Percentiles rank a stretch among this genome's conserved stretches.
These are phyloP conservation scores for Lanmaoa pseudosensibilis DNA, from an alignment of 768 basidiomycete genomes.

Conservation along the genomic window DNA sequence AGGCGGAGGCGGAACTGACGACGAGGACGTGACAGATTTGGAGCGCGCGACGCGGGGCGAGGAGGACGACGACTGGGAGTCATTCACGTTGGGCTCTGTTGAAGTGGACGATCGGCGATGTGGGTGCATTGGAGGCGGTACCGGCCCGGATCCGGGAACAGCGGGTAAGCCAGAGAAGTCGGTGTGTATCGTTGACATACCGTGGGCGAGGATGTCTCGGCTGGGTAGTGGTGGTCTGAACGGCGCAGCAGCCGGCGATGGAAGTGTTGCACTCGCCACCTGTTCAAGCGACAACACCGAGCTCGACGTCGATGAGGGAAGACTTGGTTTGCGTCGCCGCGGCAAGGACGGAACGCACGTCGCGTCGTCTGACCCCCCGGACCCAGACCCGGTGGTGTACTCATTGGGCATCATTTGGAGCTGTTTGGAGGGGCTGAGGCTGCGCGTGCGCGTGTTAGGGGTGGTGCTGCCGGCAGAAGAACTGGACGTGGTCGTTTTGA, in stretches of 20 bases:
- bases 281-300: conserved; percentile 41
- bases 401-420: conserved; percentile 4
- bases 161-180: background rate
- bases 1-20: conserved; percentile 43
- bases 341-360: conserved; percentile 36
- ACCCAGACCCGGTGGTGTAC: background rate
- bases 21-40: conserved; percentile 48
- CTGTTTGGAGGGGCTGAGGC: conserved; percentile 32
- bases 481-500: conserved; percentile 57
- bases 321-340: conserved; percentile 36
- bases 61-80: conserved; percentile 27
- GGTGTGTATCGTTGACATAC: conserved; percentile 4
- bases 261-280: conserved; percentile 40
- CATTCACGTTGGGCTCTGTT: conserved; percentile 25
- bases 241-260: conserved; percentile 7
- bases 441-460: conserved; percentile 25
- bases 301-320: conserved; percentile 35
- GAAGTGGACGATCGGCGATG: conserved; percentile 41
- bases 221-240: conserved; percentile 27
- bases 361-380: conserved; percentile 22
- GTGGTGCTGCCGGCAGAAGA: conserved; percentile 13
- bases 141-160: conserved; percentile 28
- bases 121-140: conserved; percentile 55
- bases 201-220: conserved; percentile 14
- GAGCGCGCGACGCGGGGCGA: conserved; percentile 48